Base-by-base conservation (phyloP, 2,329 filamentous ascomycete genomes). In the Apiospora hydei region DNA sequence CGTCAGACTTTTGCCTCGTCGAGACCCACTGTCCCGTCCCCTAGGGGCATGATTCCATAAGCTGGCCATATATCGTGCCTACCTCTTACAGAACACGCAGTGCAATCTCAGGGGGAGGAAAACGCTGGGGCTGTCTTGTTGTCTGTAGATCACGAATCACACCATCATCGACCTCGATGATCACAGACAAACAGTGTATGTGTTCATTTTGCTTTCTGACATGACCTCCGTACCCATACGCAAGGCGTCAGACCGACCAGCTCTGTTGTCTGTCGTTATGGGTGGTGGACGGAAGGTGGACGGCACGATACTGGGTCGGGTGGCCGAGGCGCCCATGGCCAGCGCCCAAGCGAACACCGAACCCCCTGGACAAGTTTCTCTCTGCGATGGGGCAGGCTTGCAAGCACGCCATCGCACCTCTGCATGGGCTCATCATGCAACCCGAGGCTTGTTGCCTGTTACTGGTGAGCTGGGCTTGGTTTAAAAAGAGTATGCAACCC, bases 1-100 rank as follows among this genome's bases (percentile, higher is more conserved):
- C 66, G 66, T 68, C 66, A 68, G n/a, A 68, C 41, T 34, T 68
- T 68, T 68, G 66, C 66, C 66, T 68, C 66, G 44, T 24, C 41
- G 34, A 6, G 41, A 68, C 44, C 66, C 66, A 68, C 66, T 46
- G 66, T 30, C n/a, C 13, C 24, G 4, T 26, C 34, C 34, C 34
- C 34, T 38, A 38, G 1, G n/a, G 24, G 44, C 14, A 68, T 68
- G 66, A 44, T 26, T 68, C 44, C 41, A 26, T 26, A 26, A 46
- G 41, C 66, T 67, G 66, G 43, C 66, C 44, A 47, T 44, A 67
- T 67, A 67, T 44, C 53, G 53, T 67, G 26, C n/a, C n/a, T n/a
- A 30, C 26, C 26, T 30, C 41, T 34, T 26, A 68, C 34, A 67
- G n/a, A 68, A 6, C 57, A 41, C 24, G 16, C 43, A 44, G 16